Evolutionary conservation across 768 basidiomycete species (phyloP).

Genomic region (Xerocomus brunneocitrinus): DNA sequence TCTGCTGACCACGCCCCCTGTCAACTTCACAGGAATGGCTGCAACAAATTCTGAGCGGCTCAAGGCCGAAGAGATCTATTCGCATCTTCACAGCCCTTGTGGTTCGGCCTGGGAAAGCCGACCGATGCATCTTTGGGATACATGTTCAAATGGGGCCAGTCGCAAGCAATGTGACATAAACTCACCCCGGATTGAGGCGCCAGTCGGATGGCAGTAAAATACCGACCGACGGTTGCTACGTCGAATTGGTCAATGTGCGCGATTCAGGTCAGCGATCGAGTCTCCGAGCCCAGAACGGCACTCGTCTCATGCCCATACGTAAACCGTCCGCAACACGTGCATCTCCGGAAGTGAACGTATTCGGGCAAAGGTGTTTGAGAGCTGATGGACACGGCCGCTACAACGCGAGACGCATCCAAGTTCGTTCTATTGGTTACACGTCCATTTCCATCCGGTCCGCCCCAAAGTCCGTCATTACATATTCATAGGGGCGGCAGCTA

Average conservation of each 20-base stretch:
- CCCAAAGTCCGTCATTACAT: constrained; percentile 6
- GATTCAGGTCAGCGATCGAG: constrained; percentile 27
- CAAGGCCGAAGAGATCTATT: constrained; percentile 20
- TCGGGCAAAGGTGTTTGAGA: constrained; percentile 12
- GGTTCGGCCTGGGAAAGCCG: constrained; percentile 21
- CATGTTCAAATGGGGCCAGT: constrained; percentile 12
- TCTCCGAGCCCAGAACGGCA: constrained; percentile 23
- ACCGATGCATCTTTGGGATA: constrained; percentile 15
- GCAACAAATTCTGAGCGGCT: constrained; percentile 12
- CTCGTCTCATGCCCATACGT: constrained; percentile 18
- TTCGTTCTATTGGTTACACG: constrained; percentile 8
- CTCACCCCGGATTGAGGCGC: constrained; percentile 14
- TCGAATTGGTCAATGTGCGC: constrained; percentile 12
- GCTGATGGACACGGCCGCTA: constrained; percentile 10
- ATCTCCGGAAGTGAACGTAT: constrained; percentile 21
- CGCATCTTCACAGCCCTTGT: constrained; percentile 23
- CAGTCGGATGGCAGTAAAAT: constrained; percentile 4
- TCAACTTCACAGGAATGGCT: constrained; percentile 18
- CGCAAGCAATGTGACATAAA: constrained; percentile 20
- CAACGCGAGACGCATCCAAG: constrained; percentile 16
- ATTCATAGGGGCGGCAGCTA: neutral
- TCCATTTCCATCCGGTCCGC: constrained; percentile 1
- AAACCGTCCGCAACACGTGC: constrained; percentile 25
- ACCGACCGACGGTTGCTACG: constrained; percentile 22
- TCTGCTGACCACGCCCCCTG: constrained; percentile 15